Conservation (phyloP, 139 green algal species). For the Zygnema circumcarinatum region DNA sequence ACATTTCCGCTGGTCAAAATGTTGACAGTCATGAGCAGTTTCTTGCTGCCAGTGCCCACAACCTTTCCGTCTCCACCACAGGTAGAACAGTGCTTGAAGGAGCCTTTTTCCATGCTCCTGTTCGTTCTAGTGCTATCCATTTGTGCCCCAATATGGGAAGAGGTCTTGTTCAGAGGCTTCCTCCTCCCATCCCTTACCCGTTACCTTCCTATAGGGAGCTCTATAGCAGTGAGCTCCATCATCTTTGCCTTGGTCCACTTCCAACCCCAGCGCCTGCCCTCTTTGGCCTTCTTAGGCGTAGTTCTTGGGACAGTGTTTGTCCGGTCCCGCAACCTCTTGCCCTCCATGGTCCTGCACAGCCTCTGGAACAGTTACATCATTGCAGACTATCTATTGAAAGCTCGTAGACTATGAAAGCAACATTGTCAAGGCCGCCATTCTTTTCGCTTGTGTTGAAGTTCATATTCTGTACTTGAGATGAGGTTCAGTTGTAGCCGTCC, state of each 20-base stretch:
- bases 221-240: slow-evolving; percentile 67
- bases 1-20: slow-evolving; percentile 54
- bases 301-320: slow-evolving; percentile 82
- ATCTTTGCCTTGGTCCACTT: slow-evolving; percentile 91
- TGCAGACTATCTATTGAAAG: slow-evolving; percentile 34
- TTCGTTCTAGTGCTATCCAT: slow-evolving; percentile 81
- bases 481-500: too few relatives aligned
- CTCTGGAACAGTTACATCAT: slow-evolving; percentile 83
- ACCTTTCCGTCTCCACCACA: slow-evolving; percentile 26
- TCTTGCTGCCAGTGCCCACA: slow-evolving; percentile 32
- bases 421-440: too few relatives aligned
- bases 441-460: too few relatives aligned
- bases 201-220: slow-evolving; percentile 70
- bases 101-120: slow-evolving; percentile 72
- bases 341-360: slow-evolving; percentile 78
- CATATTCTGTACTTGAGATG: too few relatives aligned
- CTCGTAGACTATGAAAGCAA: neutral
- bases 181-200: slow-evolving; percentile 82
- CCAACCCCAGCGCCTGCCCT: slow-evolving; percentile 79
- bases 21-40: slow-evolving; percentile 36
- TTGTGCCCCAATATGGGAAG: slow-evolving; percentile 91
- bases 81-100: slow-evolving; percentile 66
- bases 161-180: slow-evolving; percentile 94
- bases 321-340: slow-evolving; percentile 77
- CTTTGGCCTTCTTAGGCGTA: slow-evolving; percentile 85